A percentile compares a stretch with the other conserved stretches of the same genome.
These are phyloP conservation scores for Termitomyces sp. DNA, from an alignment of 768 basidiomycete genomes.

Conservation along the genomic window DNA sequence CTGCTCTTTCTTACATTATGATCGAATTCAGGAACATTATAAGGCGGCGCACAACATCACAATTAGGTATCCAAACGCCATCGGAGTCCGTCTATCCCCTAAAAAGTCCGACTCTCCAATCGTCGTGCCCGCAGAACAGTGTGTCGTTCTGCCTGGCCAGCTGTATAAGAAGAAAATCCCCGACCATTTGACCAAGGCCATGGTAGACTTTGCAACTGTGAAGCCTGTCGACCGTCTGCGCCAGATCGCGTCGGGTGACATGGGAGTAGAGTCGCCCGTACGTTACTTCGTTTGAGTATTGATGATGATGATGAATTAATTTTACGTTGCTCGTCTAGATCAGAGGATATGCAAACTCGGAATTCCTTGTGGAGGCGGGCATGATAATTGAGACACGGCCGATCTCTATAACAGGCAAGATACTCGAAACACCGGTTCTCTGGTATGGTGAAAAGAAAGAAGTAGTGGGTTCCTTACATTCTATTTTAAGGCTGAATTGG, in stretches of 20 bases:
- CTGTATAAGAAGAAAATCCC: slow-evolving; percentile 46
- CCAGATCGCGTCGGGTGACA: slow-evolving; percentile 33
- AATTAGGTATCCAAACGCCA: slow-evolving; percentile 32
- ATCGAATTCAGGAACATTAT: slow-evolving; percentile 41
- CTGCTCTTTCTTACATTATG: not conserved
- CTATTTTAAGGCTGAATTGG: not conserved
- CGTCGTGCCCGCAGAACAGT: slow-evolving; percentile 52
- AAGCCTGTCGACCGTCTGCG: slow-evolving; percentile 41
- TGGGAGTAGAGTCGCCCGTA: slow-evolving; percentile 13
- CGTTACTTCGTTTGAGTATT: slow-evolving; percentile 7
- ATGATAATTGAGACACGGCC: slow-evolving; percentile 32
- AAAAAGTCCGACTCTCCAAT: slow-evolving; percentile 24
- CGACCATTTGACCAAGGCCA: slow-evolving; percentile 31
- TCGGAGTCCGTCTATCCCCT: slow-evolving; percentile 36
- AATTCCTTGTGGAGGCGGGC: slow-evolving; percentile 38
- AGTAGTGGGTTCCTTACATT: slow-evolving; percentile 1
- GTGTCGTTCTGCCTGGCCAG: slow-evolving; percentile 44
- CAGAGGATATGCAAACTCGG: slow-evolving; percentile 22
- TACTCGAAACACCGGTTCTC: slow-evolving; percentile 19
- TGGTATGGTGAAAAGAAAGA: slow-evolving; percentile 13
- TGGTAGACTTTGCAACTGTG: slow-evolving; percentile 49
- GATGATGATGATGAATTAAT: not conserved
- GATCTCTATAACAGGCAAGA: slow-evolving; percentile 23
- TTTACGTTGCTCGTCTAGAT: slow-evolving; percentile 3
- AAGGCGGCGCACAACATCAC: slow-evolving; percentile 30